phyloP scores from a whole-genome alignment of 2,329 filamentous ascomycete genomes.

The Ceratocystis cacaofunesta region DNA sequence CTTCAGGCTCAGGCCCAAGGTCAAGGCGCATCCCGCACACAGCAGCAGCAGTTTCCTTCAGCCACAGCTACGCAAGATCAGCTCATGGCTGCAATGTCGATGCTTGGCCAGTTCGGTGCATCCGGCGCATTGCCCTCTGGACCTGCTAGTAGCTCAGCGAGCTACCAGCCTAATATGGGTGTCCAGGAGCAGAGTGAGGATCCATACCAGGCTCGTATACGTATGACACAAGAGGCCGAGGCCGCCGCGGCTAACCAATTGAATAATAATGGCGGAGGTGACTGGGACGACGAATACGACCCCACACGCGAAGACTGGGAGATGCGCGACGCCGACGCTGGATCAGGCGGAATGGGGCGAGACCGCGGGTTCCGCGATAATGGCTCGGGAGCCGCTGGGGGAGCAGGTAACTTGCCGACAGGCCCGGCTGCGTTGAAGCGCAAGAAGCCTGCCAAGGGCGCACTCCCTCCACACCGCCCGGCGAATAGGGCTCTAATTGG shows the following conservation, averaged over 20 bases:
- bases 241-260: conserved; percentile 21
- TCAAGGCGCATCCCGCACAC: conserved; percentile 14
- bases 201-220: conserved; percentile 29
- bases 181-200: conserved; percentile 25
- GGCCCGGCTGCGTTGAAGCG: conserved; percentile 23
- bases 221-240: conserved; percentile 27
- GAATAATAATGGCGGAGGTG: not conserved
- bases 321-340: conserved; percentile 7
- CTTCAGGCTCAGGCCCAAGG: conserved; percentile 13
- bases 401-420: conserved; percentile 20
- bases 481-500: conserved; percentile 44
- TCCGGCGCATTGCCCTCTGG: not conserved
- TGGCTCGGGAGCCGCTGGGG: conserved; percentile 18
- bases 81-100: conserved; percentile 15
- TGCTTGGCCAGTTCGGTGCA: conserved; percentile 8
- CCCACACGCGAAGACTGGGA: conserved; percentile 18
- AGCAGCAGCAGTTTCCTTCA: conserved; percentile 18
- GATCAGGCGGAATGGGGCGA: conserved; percentile 7
- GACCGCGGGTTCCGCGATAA: conserved; percentile 22
- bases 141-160: conserved; percentile 3
- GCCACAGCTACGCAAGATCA: not conserved
- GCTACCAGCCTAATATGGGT: conserved; percentile 16
- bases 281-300: conserved; percentile 17
- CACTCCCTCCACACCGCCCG: conserved; percentile 29
- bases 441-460: conserved; percentile 28